A percentile compares a stretch with the other conserved stretches of the same genome.
Evolutionary conservation across 1,284 basidiomycete species (phyloP).

Genomic region (Puccinia polysora): DNA sequence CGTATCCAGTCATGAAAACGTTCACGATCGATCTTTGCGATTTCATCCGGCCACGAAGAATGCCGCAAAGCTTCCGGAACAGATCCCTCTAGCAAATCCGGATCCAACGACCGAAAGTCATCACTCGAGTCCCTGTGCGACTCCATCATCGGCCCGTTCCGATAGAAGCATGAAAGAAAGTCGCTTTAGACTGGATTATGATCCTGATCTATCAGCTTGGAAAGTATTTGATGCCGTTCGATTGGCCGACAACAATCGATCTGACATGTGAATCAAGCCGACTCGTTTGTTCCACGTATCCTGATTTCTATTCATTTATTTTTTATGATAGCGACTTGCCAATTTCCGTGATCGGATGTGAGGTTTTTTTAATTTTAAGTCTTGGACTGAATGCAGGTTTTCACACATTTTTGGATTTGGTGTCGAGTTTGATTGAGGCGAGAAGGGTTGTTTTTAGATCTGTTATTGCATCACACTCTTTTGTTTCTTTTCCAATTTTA

Average conservation of each 20-base stretch:
- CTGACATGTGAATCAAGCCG: not conserved
- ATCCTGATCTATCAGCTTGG: constrained; percentile 21
- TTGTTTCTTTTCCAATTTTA: no score
- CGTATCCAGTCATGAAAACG: not conserved
- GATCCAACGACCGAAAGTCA: no score
- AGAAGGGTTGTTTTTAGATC: no score
- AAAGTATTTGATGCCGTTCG: constrained; percentile 17
- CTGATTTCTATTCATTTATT: no score
- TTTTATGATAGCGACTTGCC: no score
- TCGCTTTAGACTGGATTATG: constrained; percentile 1
- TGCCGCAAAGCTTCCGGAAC: not conserved
- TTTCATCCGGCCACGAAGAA: not conserved
- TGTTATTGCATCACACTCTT: no score
- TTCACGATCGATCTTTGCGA: not conserved
- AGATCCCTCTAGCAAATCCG: constrained; percentile 3
- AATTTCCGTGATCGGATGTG: no score
- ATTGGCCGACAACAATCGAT: not conserved
- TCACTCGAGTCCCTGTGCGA: not conserved
- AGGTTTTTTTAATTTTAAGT: no score
- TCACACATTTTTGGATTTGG: no score
- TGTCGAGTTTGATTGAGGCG: no score
- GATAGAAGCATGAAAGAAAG: not conserved
- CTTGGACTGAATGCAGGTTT: no score
- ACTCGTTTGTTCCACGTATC: not conserved
- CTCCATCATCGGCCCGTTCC: not conserved